A percentile compares a stretch with the other conserved stretches of the same genome.
Conservation (phyloP, 306 rosid species). For the Lagenaria siceraria region DNA sequence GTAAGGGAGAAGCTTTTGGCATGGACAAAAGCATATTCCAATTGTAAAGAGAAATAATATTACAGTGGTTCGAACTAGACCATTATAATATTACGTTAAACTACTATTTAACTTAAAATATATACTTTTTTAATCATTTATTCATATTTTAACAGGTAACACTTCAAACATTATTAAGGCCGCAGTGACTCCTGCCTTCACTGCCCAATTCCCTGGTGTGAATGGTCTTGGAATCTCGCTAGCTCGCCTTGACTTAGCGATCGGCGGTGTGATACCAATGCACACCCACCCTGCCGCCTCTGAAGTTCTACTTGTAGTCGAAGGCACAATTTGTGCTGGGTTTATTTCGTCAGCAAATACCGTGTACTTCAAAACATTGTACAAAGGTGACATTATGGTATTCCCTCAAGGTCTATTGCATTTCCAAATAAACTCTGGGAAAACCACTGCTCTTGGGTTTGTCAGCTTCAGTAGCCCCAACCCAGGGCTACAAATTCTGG, state of each 20-base stretch:
- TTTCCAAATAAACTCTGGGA: slow-evolving; percentile 47
- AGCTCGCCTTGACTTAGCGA: slow-evolving; percentile 47
- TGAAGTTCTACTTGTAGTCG: slow-evolving; percentile 27
- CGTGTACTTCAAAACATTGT: slow-evolving; percentile 41
- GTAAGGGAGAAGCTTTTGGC: too few species aligned
- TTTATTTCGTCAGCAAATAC: slow-evolving; percentile 44
- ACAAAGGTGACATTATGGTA: slow-evolving; percentile 61
- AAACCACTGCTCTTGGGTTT: slow-evolving; percentile 10
- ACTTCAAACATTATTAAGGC: slow-evolving; percentile 69
- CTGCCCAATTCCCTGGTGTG: slow-evolving; percentile 45
- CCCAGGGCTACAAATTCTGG: slow-evolving; percentile 68
- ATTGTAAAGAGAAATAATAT: too few species aligned
- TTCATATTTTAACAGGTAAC: slow-evolving; percentile 17
- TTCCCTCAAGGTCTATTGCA: slow-evolving; percentile 80
- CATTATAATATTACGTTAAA: too few species aligned
- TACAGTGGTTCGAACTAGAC: too few species aligned
- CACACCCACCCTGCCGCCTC: slow-evolving; percentile 77
- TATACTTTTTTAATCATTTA: neutral
- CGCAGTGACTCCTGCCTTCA: slow-evolving; percentile 50
- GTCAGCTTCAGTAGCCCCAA: slow-evolving; percentile 50
- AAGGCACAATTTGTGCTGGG: slow-evolving; percentile 51
- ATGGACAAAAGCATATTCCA: too few species aligned
- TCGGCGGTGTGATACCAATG: slow-evolving; percentile 53
- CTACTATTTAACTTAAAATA: neutral
- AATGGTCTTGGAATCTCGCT: slow-evolving; percentile 69